Base-by-base conservation (phyloP, 2,329 filamentous ascomycete species). In the Diatrype stigma region DNA sequence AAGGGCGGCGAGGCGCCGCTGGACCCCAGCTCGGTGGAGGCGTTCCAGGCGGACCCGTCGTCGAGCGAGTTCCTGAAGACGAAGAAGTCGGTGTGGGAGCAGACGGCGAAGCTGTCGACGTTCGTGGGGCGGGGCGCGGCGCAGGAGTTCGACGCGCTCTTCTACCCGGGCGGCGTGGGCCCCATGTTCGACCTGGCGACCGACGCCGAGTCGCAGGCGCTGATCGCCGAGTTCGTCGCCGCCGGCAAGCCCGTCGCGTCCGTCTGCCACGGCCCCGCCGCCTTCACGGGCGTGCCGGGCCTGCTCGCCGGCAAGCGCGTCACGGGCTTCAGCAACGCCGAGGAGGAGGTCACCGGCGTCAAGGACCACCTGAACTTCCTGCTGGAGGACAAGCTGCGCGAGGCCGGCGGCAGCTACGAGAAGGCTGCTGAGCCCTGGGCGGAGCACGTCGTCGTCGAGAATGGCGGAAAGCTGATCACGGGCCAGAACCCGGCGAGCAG, bases 221-320 rank as follows among this genome's bases (percentile, higher is more conserved):
- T 89, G 34, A 81, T 85, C 60, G 70, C 73, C 53, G 82, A 87
- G 65, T 87, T 89, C 65, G 79, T 76, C 60, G 70, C 72, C 37
- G 74, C 76, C 3, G 79, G 77, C 55, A 87, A 87, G 73, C 73
- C 82, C 49, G 77, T 89, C 14, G 72, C 81, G 0, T 82, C 85
- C 3, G 84, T 89, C 44, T 89, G 86, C 73, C 86, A 89, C 68
- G 86, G 84, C 6, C 82, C 85, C 2, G 80, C 79, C 3, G 86
- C 78, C 12, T 72, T 89, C 16, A 73, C 77, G 46, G 77, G 84
- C 57, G 84, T 80, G 70, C 76, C 53, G 82, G 81, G 74, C 47
- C 68, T 87, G 10, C 66, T 88, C 37, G 68, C 74, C 46, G 82
- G 79, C 42, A 77, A 76, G 62, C 69, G 75, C 44, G 80, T 83